Conservation (phyloP, 2,329 filamentous ascomycete species). For the Xylaria sp. region DNA sequence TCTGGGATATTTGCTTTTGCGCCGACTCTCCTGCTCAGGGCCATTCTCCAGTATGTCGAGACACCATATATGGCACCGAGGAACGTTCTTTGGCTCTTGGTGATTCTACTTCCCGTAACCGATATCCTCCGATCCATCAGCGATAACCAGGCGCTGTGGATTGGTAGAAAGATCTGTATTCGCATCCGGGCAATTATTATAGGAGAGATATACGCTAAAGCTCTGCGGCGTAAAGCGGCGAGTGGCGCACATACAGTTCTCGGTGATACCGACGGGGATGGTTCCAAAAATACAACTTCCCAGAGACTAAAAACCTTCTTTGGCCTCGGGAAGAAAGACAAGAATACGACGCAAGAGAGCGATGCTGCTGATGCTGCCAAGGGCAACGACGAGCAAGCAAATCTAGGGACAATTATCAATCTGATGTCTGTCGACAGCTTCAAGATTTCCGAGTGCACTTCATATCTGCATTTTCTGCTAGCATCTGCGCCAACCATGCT, state of each 20-base stretch:
- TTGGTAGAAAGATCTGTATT: constrained; percentile 93
- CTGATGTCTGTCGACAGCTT: constrained; percentile 99
- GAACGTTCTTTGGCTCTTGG: constrained; percentile 95
- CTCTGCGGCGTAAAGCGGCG: constrained; percentile 86
- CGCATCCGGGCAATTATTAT: constrained; percentile 92
- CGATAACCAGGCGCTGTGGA: constrained; percentile 88
- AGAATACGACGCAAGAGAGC: constrained; percentile 48
- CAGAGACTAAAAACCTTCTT: constrained; percentile 61
- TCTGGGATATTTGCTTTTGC: constrained; percentile 86
- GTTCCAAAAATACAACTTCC: constrained; percentile 47
- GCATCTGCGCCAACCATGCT: constrained; percentile 90
- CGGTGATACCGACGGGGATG: constrained; percentile 59
- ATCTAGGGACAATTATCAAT: constrained; percentile 98
- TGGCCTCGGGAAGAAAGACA: constrained; percentile 63
- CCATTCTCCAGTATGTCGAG: constrained; percentile 94
- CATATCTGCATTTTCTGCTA: constrained; percentile 95
- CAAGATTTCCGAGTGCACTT: constrained; percentile 93
- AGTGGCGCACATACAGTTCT: constrained; percentile 76
- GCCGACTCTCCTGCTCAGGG: constrained; percentile 87
- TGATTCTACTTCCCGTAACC: constrained; percentile 84
- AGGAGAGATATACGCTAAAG: constrained; percentile 96
- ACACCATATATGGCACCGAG: constrained; percentile 73
- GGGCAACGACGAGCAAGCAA: constrained; percentile 74
- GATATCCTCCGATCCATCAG: constrained; percentile 81
- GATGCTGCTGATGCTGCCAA: constrained; percentile 43